Evolutionary conservation across 2,329 filamentous ascomycete genomes (phyloP), one percentile per base, ranked within the genome.

Genomic region (Magnaporthiopsis incrustans): DNA sequence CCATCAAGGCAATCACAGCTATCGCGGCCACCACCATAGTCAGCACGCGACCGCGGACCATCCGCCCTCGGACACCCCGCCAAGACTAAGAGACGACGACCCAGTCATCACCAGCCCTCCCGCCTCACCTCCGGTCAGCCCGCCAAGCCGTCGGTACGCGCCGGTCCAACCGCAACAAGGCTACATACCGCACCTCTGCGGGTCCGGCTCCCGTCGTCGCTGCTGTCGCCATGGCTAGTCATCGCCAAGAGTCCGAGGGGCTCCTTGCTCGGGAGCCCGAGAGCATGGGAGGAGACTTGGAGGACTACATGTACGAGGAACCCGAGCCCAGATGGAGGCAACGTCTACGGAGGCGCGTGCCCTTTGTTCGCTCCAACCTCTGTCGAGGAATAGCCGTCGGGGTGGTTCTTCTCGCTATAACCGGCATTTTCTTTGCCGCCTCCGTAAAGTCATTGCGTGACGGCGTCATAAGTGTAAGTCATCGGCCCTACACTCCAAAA

Each of bases 251-350:
- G 68, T 72, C 74, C 26, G 76, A 77, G 60, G 73, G 75, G 64
- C 71, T 84, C 4, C 73, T 84, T 64, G 70, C 72, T 35, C 69
- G 73, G 58, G 73, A 74, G 6, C 80, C 79, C 8, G 74, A 83
- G 75, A 82, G 79, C 65, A 82, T 82, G 77, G 75, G 77, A 53
- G 73, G 68, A 11, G 68, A 71, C 26, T 70, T 69, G 6, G 68
- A 68, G 59, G 70, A 69, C 62, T 73, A 73, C 14, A 15, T 38
- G n/a, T 50, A 69, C 32, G 74, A 68, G 57, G 67, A 71, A 5
- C 65, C 22, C 4, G 32, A 59, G 12, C 67, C 68, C 0, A 61
- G 59, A 1, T 72, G 72, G 73, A 70, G 67, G 62, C 67, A 69
- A 22, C 68, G 71, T 32, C 60, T 71, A 56, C 71, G 69, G 65